phyloP scores from a whole-genome alignment of 441 rosid genomes.

The Croton laevigatus region DNA sequence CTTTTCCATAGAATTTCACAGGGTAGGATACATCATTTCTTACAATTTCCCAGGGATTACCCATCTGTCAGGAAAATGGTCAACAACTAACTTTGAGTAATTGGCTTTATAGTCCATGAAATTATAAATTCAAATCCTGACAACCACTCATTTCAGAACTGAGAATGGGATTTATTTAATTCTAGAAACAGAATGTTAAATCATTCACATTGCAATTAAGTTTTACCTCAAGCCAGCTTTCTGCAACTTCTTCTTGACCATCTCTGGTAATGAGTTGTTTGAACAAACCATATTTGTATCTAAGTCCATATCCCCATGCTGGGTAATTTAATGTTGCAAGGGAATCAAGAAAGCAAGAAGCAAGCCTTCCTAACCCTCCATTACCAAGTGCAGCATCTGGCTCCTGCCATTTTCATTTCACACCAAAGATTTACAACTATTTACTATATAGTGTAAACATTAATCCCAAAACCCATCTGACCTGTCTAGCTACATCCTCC shows the following conservation, averaged over 20 bases:
- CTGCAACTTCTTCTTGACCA: conserved; percentile 53
- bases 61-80: conserved; percentile 32
- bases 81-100: background rate
- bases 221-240: conserved; percentile 48
- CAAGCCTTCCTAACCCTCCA: conserved; percentile 60
- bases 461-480: conserved; percentile 12
- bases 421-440: background rate
- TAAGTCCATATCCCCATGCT: conserved; percentile 56
- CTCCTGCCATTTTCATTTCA: conserved; percentile 30
- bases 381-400: conserved; percentile 67
- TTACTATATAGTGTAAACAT: background rate
- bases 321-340: conserved; percentile 65
- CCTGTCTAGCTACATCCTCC: conserved; percentile 42
- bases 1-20: conserved; percentile 40
- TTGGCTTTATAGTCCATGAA: no score
- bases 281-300: conserved; percentile 47
- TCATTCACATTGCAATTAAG: background rate
- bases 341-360: conserved; percentile 63
- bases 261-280: conserved; percentile 42
- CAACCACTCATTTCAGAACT: background rate
- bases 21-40: conserved; percentile 41
- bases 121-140: background rate
- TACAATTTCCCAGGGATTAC: conserved; percentile 47
- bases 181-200: background rate
- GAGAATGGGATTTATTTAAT: background rate